A percentile compares a stretch with the other conserved stretches of the same genome.
phyloP scores from a whole-genome alignment of 495 filamentous ascomycete genomes.

The Podospora sp. region DNA sequence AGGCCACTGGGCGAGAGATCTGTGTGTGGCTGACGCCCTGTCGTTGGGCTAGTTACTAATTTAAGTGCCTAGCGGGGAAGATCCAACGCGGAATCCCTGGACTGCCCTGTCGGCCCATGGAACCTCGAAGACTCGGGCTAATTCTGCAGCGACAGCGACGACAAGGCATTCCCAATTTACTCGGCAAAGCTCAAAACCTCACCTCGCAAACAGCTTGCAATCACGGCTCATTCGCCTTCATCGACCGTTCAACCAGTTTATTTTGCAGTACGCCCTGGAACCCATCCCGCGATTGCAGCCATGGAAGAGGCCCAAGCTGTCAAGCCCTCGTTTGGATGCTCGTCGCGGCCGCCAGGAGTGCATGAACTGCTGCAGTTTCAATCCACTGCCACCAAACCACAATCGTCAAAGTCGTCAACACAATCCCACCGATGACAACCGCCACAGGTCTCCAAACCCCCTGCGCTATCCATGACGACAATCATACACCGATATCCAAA shows the following conservation, averaged over 20 bases:
- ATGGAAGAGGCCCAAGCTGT: not conserved
- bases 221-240: too few species aligned
- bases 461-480: conserved; percentile 11
- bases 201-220: too few species aligned
- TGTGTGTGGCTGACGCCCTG: not conserved
- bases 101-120: not conserved
- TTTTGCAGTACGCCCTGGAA: not conserved
- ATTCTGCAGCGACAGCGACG: not conserved
- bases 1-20: not conserved
- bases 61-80: not conserved
- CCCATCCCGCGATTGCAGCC: not conserved
- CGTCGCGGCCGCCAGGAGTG: conserved; percentile 19
- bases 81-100: not conserved
- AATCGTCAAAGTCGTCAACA: conserved; percentile 15
- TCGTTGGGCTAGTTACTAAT: not conserved
- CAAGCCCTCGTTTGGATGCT: not conserved
- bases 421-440: not conserved
- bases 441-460: not conserved
- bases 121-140: not conserved
- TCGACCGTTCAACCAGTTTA: too few species aligned
- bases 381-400: not conserved
- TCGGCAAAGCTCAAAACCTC: too few species aligned
- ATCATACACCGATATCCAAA: conserved; percentile 23
- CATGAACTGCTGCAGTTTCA: conserved; percentile 39
- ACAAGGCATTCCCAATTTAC: too few species aligned